Conservation (phyloP, 2,329 filamentous ascomycete genomes). For the Mollisia scopiformis region DNA sequence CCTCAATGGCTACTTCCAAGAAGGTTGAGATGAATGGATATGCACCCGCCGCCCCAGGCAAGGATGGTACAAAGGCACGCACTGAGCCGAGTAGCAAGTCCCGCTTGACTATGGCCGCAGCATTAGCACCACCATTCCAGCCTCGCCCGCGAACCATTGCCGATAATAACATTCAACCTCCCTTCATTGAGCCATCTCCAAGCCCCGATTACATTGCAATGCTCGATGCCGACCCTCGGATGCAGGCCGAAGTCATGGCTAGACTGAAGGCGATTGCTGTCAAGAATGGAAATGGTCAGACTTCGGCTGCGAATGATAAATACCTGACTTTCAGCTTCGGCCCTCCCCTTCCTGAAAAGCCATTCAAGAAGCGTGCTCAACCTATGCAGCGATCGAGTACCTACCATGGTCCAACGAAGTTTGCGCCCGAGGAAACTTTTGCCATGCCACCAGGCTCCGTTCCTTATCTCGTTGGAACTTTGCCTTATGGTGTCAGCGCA, state of each 20-base stretch:
- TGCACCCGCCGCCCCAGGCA: not conserved
- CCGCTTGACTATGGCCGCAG: slow-evolving; percentile 35
- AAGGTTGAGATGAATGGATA: not conserved
- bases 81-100: slow-evolving; percentile 25
- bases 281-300: too few species aligned
- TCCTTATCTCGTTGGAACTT: slow-evolving; percentile 59
- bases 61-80: not conserved
- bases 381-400: slow-evolving; percentile 23
- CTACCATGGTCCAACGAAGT: slow-evolving; percentile 15
- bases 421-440: not conserved
- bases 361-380: not conserved
- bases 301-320: not conserved
- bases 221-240: slow-evolving; percentile 8
- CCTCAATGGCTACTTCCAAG: not conserved
- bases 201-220: not conserved
- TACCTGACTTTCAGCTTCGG: slow-evolving; percentile 9
- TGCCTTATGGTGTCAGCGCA: slow-evolving; percentile 48
- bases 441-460: slow-evolving; percentile 8
- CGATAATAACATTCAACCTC: slow-evolving; percentile 1
- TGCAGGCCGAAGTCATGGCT: slow-evolving; percentile 24
- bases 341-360: slow-evolving; percentile 19
- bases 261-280: slow-evolving; percentile 24
- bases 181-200: not conserved
- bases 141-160: slow-evolving; percentile 29
- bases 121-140: slow-evolving; percentile 39